Evolutionary conservation across 352 stramenopile species (phyloP), one percentile per base, ranked within the genome.

Genomic region (Peronospora farinosa): DNA sequence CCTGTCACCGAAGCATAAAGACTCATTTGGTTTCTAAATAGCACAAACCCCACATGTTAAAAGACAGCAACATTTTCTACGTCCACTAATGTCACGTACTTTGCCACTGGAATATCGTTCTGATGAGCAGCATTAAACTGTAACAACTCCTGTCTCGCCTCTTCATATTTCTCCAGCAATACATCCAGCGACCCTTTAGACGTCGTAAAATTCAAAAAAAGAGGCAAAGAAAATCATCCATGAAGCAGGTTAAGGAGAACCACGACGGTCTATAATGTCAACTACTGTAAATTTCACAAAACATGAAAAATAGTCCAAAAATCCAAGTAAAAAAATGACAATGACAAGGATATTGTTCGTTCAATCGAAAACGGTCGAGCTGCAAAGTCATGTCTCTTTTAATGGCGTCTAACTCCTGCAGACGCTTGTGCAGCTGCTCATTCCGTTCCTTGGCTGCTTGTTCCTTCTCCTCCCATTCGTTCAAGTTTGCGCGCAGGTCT

Each of bases 1-100:
- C 79, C 77, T 5, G 77, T 88, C 10, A 88, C 62, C 5, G 74
- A 74, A 2, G 79, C 79, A 32, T 85, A 88, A 16, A 91, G 54
- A 19, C 74, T 82, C 74, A 91, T 88, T 46, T 84, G 73, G 41
- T 86, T 80, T 40, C 79, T 91, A 39, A 36, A 47, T 19, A 40
- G 27, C 25, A 51, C 40, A 45, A 53, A 33, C 40, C 5, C 21
- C n/a, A 27, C 2, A 40, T 11, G n/a, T 33, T 27, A 53, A n/a
- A n/a, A n/a, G n/a, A 13, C 9, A 51, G 5, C 7, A 39, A 21
- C 32, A 39, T 10, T 12, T 15, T 19, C 8, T 50, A 32, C 37
- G 17, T 10, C 10, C 8, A 57, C 10, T 7, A 12, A 30, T 13
- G 36, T 0, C 10, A 49, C 54, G 36, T 63, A 89, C 78, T 90